phyloP scores from a whole-genome alignment of 345 rosid species.

The Microcos paniculata region DNA sequence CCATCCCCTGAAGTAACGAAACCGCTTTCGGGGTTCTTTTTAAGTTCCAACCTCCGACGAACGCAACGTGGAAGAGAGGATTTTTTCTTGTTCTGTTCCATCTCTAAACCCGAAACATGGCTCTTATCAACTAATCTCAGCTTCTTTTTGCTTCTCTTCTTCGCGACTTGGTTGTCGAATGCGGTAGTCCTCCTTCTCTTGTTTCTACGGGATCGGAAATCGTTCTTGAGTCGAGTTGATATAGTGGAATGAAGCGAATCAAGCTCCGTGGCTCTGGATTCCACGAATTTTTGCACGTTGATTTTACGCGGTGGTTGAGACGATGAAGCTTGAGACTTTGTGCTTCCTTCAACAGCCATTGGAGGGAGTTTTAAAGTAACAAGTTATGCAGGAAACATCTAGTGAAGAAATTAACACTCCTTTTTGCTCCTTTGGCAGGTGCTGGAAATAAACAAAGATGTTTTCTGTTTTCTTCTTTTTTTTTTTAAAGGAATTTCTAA shows the following conservation, averaged over 20 bases:
- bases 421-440: not conserved
- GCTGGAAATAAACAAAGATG: not conserved
- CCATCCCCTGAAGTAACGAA: conserved; percentile 74
- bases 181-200: conserved; percentile 85
- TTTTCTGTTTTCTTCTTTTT: too few species aligned
- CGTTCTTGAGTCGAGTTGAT: conserved; percentile 46
- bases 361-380: not conserved
- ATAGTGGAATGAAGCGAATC: conserved; percentile 64
- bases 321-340: conserved; percentile 24
- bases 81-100: conserved; percentile 19
- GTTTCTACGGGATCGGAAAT: conserved; percentile 64
- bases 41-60: conserved; percentile 62
- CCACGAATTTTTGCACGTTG: conserved; percentile 65
- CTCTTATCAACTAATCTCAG: conserved; percentile 26
- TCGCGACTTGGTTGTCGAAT: conserved; percentile 48
- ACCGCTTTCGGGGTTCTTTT: conserved; percentile 56
- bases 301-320: conserved; percentile 55
- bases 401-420: not conserved
- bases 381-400: not conserved
- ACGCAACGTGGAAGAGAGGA: conserved; percentile 39
- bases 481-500: too few species aligned
- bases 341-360: conserved; percentile 45
- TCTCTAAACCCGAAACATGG: conserved; percentile 18
- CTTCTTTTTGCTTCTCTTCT: conserved; percentile 48
- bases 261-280: conserved; percentile 66